Base-by-base conservation (phyloP, 306 rosid genomes). In the Inga oerstediana region DNA sequence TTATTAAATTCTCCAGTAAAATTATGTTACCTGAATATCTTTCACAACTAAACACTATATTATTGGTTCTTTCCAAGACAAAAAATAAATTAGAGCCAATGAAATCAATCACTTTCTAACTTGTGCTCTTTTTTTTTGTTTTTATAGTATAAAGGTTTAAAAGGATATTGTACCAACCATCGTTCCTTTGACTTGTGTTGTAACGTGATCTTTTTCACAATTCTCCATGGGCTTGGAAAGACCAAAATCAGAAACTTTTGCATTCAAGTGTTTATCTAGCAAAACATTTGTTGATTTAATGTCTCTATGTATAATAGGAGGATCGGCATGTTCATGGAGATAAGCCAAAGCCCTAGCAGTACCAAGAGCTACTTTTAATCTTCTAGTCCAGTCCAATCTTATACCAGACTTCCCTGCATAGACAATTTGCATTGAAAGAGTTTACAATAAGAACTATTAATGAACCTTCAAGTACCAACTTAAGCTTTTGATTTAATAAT, bases 211-310 rank as follows among this genome's bases (percentile, higher is more conserved):
- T 30, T 74, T 84, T 22, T 71, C 85, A 67, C 48, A 19, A 41
- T 89, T 84, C 22, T 17, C 76, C 75, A 85, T 66, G 39, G 75
- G 88, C 81, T 91, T 91, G 72, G 87, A 91, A 51, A 89, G 82
- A 34, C 94, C 92, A 76, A 91, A 91, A 79, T 91, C 91, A 0
- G 88, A 78, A 66, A 91, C 94, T 80, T 89, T 87, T 19, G 90
- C 90, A 43, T 62, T 77, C 35, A 88, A 77, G 22, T 3, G 44
- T 16, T 85, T 85, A 48, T 90, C 92, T 41, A 88, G 68, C 3
- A 88, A 81, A 72, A 90, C 87, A 44, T 89, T 91, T 79, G 52
- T 74, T 35, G 94, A 88, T 76, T 91, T 91, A 5, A 88, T 71
- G 79, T 89, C 92, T 37, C 94, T 78, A 54, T 91, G 94, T 72